Evolutionary conservation across 73 alveolate genomes (phyloP), one percentile per base, ranked within the genome.

Genomic region (Diophrys sp.): DNA sequence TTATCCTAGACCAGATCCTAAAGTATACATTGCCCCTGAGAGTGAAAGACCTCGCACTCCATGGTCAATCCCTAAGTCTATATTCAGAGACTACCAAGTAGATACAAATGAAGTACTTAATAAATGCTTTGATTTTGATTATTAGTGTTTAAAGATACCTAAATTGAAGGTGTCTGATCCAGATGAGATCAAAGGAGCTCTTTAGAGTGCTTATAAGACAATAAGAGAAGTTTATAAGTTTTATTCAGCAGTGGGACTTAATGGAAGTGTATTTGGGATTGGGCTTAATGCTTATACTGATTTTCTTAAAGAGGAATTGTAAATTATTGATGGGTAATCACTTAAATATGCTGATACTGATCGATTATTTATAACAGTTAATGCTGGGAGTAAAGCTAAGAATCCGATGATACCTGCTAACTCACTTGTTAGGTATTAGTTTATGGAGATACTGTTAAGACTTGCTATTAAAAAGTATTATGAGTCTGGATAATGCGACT

Each of bases 51-150:
- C 82, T 8, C 33, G 78, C 2, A 62, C 82, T 5, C 32, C 77
- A 24, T 92, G 97, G 97, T 29, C 69, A 23, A 69, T 85, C 14
- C 87, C 87, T 30, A 84, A 81, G 29, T 80, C 93, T 0, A 80
- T 89, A 14, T 92, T 92, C 75, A 81, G 77, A 32, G 84, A 74
- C 34, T 92, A 72, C 74, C 75, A 66, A 68, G 18, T 23, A 2
- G 75, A 68, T 28, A 26, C 25, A 26, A 55, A 68, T 1, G 75
- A 23, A 68, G 2, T 25, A 29, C 24, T 5, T 1, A 68, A 70
- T 68, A 75, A 28, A 88, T 80, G 75, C 72, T 82, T 82, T 74
- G 90, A 82, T 32, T 82, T 73, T 31, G 90, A 82, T 57, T 82
- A 75, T 76, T 33, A 77, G 25, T 54, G 33, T 33, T 56, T 82